Conservation (phyloP, 2,329 filamentous ascomycete species). For the Blumeria hordei region DNA sequence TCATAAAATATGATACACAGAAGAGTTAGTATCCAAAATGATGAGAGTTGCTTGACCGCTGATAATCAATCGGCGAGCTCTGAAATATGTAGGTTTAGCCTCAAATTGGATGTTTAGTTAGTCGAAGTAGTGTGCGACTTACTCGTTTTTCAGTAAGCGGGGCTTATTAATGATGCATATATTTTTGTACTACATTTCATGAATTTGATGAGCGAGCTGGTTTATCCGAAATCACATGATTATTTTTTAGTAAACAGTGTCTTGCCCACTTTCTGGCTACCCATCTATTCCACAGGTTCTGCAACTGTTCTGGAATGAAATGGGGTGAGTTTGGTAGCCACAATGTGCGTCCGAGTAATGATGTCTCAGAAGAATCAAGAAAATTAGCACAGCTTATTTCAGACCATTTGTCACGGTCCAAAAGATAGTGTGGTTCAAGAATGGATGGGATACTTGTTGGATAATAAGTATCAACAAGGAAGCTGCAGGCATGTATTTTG, state of each 20-base stretch:
- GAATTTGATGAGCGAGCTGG: too few relatives aligned
- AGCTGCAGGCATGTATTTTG: constrained; percentile 50
- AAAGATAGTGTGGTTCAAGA: constrained; percentile 59
- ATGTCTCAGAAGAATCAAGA: constrained; percentile 54
- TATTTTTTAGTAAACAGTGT: constrained; percentile 59
- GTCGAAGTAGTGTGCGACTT: too few relatives aligned
- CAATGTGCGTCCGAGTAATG: constrained; percentile 47
- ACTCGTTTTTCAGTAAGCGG: too few relatives aligned
- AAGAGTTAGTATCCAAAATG: too few relatives aligned
- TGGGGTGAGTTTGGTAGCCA: constrained; percentile 50
- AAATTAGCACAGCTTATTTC: constrained; percentile 52
- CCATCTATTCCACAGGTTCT: constrained; percentile 7
- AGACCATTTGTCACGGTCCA: constrained; percentile 56
- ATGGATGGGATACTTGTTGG: constrained; percentile 31
- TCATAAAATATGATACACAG: too few relatives aligned
- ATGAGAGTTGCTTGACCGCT: too few relatives aligned
- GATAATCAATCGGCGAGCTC: too few relatives aligned
- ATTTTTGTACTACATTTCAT: too few relatives aligned
- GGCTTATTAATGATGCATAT: too few relatives aligned
- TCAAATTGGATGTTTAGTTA: too few relatives aligned
- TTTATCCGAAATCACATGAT: constrained; percentile 4
- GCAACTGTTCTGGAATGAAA: constrained; percentile 42
- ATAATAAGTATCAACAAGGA: constrained; percentile 72
- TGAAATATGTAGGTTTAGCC: too few relatives aligned
- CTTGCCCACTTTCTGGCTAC: constrained; percentile 49